phyloP scores from a whole-genome alignment of 2,329 filamentous ascomycete genomes.

The Podosphaera fusca region DNA sequence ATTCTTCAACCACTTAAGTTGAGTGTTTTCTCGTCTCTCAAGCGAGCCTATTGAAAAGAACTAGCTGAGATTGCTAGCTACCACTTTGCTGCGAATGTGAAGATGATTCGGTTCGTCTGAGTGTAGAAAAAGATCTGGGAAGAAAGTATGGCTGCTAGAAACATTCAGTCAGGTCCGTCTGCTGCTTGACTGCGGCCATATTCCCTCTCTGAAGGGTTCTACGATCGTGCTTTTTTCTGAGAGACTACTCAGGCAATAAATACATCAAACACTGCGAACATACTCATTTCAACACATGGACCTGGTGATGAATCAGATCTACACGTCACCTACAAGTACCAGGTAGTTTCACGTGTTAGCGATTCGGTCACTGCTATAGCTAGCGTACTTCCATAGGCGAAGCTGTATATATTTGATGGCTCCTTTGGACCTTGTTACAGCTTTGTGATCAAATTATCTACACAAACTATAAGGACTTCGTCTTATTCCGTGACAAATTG shows the following conservation, averaged over 20 bases:
- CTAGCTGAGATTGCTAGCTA: not conserved
- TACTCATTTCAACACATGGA: not conserved
- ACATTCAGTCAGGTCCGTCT: not conserved
- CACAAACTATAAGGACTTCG: not conserved
- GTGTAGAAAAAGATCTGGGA: not conserved
- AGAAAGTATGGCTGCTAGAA: not conserved
- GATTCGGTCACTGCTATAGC: too few species aligned
- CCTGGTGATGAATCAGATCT: not conserved
- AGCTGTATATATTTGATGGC: too few species aligned
- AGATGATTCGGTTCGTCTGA: not conserved
- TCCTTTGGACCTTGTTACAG: too few species aligned
- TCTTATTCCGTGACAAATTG: not conserved
- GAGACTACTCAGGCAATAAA: not conserved
- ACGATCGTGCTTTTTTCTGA: too few species aligned
- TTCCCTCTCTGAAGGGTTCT: not conserved
- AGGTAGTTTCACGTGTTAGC: not conserved
- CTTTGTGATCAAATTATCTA: too few species aligned
- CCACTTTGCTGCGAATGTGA: not conserved
- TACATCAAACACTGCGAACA: not conserved
- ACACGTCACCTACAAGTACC: not conserved
- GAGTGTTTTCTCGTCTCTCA: not conserved
- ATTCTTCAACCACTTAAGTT: conserved; percentile 1
- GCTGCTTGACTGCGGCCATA: not conserved
- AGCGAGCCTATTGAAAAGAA: not conserved
- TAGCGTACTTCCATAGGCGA: too few species aligned